Evolutionary conservation across 208 protist species (phyloP).

Genomic region (Crithidia fasciculata): DNA sequence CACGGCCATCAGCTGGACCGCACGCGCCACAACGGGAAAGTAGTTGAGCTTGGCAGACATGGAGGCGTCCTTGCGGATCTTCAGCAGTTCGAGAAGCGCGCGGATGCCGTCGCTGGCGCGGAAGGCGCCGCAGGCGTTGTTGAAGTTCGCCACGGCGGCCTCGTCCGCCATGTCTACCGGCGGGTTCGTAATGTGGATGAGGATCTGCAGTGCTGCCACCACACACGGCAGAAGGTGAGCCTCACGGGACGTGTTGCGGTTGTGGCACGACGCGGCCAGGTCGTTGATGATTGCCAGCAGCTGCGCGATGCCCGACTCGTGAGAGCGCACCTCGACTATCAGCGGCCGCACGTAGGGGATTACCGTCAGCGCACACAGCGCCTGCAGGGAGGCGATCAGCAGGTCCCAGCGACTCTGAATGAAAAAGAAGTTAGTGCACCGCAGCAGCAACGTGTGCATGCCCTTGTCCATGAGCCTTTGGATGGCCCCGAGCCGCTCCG

Average conservation of each 20-base stretch:
- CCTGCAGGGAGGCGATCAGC: constrained; percentile 73
- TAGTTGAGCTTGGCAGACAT: constrained; percentile 79
- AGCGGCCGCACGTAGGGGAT: constrained; percentile 74
- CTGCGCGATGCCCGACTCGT: constrained; percentile 78
- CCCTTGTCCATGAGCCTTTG: constrained; percentile 67
- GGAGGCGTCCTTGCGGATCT: constrained; percentile 63
- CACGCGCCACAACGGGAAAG: constrained; percentile 87
- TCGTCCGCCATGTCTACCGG: constrained; percentile 74
- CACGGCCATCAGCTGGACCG: constrained; percentile 79
- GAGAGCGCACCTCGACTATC: constrained; percentile 63
- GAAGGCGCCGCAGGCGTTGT: constrained; percentile 69
- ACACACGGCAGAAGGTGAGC: constrained; percentile 76
- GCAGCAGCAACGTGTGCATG: constrained; percentile 72
- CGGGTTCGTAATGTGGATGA: constrained; percentile 74
- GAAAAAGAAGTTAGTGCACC: constrained; percentile 81
- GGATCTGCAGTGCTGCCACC: constrained; percentile 71
- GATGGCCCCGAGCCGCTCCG: constrained; percentile 61
- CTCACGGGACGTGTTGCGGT: constrained; percentile 69
- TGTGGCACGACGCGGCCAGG: constrained; percentile 61
- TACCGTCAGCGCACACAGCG: constrained; percentile 74
- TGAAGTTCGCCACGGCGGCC: constrained; percentile 64
- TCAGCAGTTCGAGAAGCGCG: constrained; percentile 76
- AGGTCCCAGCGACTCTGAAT: constrained; percentile 81
- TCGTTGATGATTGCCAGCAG: constrained; percentile 82
- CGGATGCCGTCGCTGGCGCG: constrained; percentile 79